Conservation (phyloP, 495 filamentous ascomycete species). For the Oidiodendron maius region DNA sequence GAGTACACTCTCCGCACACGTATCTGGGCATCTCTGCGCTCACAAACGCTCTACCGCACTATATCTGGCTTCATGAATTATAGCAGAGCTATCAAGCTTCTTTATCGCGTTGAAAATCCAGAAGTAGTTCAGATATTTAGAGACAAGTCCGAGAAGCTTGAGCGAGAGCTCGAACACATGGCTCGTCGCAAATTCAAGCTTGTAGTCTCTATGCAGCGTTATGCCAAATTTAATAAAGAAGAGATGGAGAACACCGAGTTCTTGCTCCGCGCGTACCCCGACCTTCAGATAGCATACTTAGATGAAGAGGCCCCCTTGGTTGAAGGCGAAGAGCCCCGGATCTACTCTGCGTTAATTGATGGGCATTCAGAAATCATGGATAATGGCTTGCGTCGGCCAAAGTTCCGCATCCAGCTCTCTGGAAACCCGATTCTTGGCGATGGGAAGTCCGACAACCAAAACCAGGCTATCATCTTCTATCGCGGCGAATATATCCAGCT, state of each 20-base stretch:
- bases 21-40: conserved; percentile 99
- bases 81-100: conserved; percentile 94
- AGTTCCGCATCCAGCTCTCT: conserved; percentile 98
- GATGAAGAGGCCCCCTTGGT: conserved; percentile 88
- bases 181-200: conserved; percentile 99
- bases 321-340: conserved; percentile 90
- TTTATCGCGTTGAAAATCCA: conserved; percentile 98
- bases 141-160: conserved; percentile 98
- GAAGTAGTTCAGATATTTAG: conserved; percentile 99
- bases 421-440: conserved; percentile 99
- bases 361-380: conserved; percentile 98
- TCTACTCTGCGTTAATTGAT: conserved; percentile 95
- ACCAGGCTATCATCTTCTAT: conserved; percentile 97
- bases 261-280: conserved; percentile 92
- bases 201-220: conserved; percentile 96
- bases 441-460: conserved; percentile 99
- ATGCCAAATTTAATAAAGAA: conserved; percentile 99
- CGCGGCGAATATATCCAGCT: conserved; percentile 99
- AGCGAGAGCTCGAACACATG: conserved; percentile 97
- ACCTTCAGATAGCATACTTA: conserved; percentile 96
- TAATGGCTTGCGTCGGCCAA: conserved; percentile 91
- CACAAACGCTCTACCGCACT: conserved; percentile 95
- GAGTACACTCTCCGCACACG: conserved; percentile 97
- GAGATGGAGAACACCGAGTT: conserved; percentile 99
- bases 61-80: conserved; percentile 99